Conservation (phyloP, 2,329 filamentous ascomycete species). For the Clonostachys rosea region DNA sequence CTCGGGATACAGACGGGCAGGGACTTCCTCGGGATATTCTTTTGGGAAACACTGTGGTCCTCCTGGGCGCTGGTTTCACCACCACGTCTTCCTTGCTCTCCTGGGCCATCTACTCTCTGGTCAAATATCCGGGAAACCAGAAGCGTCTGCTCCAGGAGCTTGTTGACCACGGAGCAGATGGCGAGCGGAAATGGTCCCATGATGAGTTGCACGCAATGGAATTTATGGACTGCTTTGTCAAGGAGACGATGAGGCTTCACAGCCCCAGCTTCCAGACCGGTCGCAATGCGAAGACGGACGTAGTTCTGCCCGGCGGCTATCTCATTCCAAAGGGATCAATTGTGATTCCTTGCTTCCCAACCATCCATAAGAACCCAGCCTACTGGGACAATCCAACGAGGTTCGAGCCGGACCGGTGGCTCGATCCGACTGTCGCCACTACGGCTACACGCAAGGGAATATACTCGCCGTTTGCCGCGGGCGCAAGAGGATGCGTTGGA, state of each 20-base stretch:
- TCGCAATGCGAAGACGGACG: slow-evolving; percentile 49
- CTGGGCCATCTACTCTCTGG: slow-evolving; percentile 51
- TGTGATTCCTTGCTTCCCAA: slow-evolving; percentile 47
- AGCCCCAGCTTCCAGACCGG: slow-evolving; percentile 58
- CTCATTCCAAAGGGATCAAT: slow-evolving; percentile 44
- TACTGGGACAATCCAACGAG: slow-evolving; percentile 53
- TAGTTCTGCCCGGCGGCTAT: slow-evolving; percentile 56
- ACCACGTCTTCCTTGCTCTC: slow-evolving; percentile 54
- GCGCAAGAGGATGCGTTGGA: slow-evolving; percentile 54
- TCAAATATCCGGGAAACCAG: slow-evolving; percentile 49
- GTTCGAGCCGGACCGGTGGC: slow-evolving; percentile 59
- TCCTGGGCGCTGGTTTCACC: slow-evolving; percentile 54
- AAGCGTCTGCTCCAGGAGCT: slow-evolving; percentile 54
- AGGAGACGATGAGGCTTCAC: slow-evolving; percentile 55
- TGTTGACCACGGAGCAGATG: slow-evolving; percentile 38
- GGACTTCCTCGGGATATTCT: slow-evolving; percentile 36
- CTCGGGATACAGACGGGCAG: slow-evolving; percentile 47
- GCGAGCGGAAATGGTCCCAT: slow-evolving; percentile 36
- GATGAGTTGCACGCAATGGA: slow-evolving; percentile 40
- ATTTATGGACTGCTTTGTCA: slow-evolving; percentile 54
- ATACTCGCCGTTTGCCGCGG: slow-evolving; percentile 56
- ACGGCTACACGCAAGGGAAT: slow-evolving; percentile 41
- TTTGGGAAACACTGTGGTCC: slow-evolving; percentile 34
- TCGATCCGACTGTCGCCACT: slow-evolving; percentile 35
- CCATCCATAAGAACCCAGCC: slow-evolving; percentile 46